phyloP scores from a whole-genome alignment of 441 rosid species.

The Bocquillonia castaneifolia region DNA sequence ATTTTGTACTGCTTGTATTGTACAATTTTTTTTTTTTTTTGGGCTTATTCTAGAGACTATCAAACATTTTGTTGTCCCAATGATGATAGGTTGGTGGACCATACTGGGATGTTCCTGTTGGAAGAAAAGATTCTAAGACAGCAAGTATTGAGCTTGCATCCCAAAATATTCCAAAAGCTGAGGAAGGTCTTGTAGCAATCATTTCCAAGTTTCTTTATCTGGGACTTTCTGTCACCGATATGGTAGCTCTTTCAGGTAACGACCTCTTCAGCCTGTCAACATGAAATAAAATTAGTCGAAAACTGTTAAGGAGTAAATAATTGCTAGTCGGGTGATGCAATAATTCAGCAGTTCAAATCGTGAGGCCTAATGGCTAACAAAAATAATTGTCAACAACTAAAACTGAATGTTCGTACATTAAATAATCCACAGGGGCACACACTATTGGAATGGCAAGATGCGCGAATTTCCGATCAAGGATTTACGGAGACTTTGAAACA shows the following conservation, averaged over 20 bases:
- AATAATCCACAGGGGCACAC: conserved; percentile 57
- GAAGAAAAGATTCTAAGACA: conserved; percentile 63
- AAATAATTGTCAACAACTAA: not conserved
- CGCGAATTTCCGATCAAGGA: conserved; percentile 46
- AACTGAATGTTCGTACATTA: not conserved
- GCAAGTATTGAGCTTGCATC: conserved; percentile 61
- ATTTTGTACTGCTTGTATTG: too few species aligned
- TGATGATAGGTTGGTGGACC: conserved; percentile 80
- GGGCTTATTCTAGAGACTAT: not conserved
- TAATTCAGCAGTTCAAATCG: not conserved
- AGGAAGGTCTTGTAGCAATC: conserved; percentile 50
- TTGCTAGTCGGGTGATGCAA: not conserved
- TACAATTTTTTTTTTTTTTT: not conserved
- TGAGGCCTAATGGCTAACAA: not conserved
- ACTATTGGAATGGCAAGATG: conserved; percentile 85
- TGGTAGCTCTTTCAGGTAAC: conserved; percentile 81
- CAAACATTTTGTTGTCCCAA: not conserved
- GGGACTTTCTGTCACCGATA: conserved; percentile 65
- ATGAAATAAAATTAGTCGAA: not conserved
- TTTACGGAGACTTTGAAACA: conserved; percentile 40
- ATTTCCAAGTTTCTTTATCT: conserved; percentile 60
- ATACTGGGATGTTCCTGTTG: conserved; percentile 76
- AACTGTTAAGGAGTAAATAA: not conserved
- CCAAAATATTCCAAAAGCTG: conserved; percentile 59
- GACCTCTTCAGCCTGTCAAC: not conserved